Conservation (phyloP, 1,139 yeast species). For the Sugiyamaella grinbergsii region DNA sequence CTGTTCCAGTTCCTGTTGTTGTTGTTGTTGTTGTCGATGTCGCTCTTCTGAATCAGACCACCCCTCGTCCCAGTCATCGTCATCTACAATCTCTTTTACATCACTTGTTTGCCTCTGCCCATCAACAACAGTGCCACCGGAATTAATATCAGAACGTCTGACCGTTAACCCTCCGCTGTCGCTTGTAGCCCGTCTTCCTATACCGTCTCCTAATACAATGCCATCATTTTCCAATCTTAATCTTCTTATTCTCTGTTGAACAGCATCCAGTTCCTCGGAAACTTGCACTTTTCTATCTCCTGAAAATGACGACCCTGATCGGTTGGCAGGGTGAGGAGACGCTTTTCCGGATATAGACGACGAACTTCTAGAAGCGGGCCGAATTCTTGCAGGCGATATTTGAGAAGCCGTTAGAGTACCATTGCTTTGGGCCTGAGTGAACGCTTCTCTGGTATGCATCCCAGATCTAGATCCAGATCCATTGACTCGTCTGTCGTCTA, state of each 20-base stretch:
- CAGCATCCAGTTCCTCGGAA: constrained; percentile 21
- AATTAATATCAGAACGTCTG: background rate
- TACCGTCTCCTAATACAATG: background rate
- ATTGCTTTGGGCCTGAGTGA: background rate
- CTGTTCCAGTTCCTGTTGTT: background rate
- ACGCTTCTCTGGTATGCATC: background rate
- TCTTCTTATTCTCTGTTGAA: constrained; percentile 18
- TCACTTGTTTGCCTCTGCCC: background rate
- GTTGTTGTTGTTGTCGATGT: background rate
- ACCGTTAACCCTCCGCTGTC: background rate
- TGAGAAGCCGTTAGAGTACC: no score
- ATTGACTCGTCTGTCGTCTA: background rate
- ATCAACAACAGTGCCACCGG: background rate
- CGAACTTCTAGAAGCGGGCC: constrained; percentile 4
- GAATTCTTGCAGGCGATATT: constrained; percentile 7
- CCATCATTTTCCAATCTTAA: constrained; percentile 19
- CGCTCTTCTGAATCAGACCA: background rate
- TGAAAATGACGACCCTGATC: constrained; percentile 5
- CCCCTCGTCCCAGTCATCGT: background rate
- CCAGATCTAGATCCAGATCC: no score
- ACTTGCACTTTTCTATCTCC: constrained; percentile 14
- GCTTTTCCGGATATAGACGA: background rate
- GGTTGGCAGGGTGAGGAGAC: constrained; percentile 3
- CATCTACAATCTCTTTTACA: background rate
- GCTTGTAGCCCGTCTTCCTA: background rate